Conservation (phyloP, 1,284 basidiomycete genomes). For the Sporisorium graminicola region DNA sequence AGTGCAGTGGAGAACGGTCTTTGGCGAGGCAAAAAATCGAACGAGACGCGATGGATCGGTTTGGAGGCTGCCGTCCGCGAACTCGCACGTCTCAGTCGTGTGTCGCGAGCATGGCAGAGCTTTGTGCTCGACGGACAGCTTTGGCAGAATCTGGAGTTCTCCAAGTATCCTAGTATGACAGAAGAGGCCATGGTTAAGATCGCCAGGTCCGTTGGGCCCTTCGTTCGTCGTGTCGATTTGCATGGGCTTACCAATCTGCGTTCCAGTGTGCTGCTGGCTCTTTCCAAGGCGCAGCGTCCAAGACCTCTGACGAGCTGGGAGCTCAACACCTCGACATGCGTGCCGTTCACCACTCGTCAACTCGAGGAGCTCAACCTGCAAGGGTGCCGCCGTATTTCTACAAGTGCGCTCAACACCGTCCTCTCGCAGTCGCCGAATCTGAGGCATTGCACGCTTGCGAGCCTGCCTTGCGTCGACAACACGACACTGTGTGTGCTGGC, state of each 20-base stretch:
- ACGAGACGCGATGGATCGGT: conserved; percentile 37
- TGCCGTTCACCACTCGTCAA: conserved; percentile 26
- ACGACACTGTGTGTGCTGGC: conserved; percentile 79
- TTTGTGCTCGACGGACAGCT: conserved; percentile 88
- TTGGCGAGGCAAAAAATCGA: conserved; percentile 38
- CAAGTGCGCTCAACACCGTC: conserved; percentile 78
- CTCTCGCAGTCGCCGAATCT: conserved; percentile 79
- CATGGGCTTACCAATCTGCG: conserved; percentile 76
- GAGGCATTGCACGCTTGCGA: conserved; percentile 77
- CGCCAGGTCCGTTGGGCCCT: conserved; percentile 73
- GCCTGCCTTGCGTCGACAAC: conserved; percentile 78
- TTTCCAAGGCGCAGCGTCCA: conserved; percentile 35
- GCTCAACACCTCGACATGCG: not conserved
- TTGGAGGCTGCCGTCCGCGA: conserved; percentile 40
- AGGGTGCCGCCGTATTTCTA: conserved; percentile 79
- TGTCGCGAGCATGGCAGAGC: conserved; percentile 82
- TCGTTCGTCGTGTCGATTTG: conserved; percentile 77
- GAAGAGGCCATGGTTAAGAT: conserved; percentile 43
- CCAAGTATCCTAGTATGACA: conserved; percentile 71
- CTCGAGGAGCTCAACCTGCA: conserved; percentile 77
- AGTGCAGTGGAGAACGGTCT: conserved; percentile 14
- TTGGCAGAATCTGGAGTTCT: conserved; percentile 75
- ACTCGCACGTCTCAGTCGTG: conserved; percentile 73
- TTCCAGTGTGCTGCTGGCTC: conserved; percentile 31
- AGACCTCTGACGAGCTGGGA: conserved; percentile 10